Evolutionary conservation across 2,329 filamentous ascomycete species (phyloP), one percentile per base, ranked within the genome.

Genomic region (Zymoseptoria ardabiliae): DNA sequence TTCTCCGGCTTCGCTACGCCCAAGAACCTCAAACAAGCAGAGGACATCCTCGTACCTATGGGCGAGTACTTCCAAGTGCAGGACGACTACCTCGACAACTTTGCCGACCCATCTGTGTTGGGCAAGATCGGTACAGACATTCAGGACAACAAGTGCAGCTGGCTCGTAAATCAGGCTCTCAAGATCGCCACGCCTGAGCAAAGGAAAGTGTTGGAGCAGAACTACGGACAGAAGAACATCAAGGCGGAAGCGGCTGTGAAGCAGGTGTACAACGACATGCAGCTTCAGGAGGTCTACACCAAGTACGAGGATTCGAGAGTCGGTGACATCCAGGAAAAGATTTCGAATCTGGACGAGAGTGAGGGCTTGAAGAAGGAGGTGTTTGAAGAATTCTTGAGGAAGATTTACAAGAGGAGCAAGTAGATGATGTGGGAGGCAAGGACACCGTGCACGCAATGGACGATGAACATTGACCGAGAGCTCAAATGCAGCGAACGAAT

Each of bases 61-160:
- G 94, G 94, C 72, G 92, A 97, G 80, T 99, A 99, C 82, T 99
- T 99, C 84, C 94, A 99, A 79, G 85, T 96, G 65, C 94, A 99
- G 78, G 94, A 99, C 76, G 94, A 99, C 81, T 99, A 94, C 79
- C 89, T 99, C 56, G 94, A 99, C 82, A 96, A 95, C 79, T 99
- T 94, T 72, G 94, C 93, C 69, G 87, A 93, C 69, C 91, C 94
- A 48, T 85, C 91, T 71, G 85, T 91, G 71, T 94, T 99, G 74
- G 94, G 94, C 76, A 99, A 99, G 85, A 96, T 97, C 66, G 94
- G 94, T 66, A 99, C 94, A 61, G 94, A 99, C 72, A 99, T 99
- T 76, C 87, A 92, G 82, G 94, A 99, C 80, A 99, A 99, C 85
- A 99, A 99, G 84, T 99, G 94, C 83, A 95, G 90, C 50, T 99